Percentiles rank a stretch among this genome's conserved stretches.
These are phyloP conservation scores for Sporothrix mexicana DNA, from an alignment of 2,329 filamentous ascomycete genomes.

Conservation along the genomic window DNA sequence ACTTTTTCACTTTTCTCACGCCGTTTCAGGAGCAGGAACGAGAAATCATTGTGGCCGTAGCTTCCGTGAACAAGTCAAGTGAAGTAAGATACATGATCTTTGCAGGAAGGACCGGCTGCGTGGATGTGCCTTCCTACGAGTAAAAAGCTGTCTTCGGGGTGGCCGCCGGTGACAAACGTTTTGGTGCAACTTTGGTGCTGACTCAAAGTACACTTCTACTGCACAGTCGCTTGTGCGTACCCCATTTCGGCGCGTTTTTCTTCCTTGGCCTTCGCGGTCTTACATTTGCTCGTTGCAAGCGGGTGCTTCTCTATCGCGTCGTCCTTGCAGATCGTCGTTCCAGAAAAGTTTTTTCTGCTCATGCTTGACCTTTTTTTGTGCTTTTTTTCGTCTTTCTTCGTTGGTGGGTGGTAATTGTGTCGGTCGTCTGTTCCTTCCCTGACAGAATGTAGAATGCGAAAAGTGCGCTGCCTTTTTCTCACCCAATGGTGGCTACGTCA, in stretches of 20 bases:
- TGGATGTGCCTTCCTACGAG: background rate
- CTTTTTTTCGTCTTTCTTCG: background rate
- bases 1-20: slow-evolving; percentile 3
- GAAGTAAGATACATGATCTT: background rate
- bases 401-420: no score
- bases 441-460: no score
- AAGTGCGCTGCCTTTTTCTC: background rate
- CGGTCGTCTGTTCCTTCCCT: background rate
- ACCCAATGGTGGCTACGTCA: slow-evolving; percentile 1
- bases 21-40: slow-evolving; percentile 3
- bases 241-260: background rate
- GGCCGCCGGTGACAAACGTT: background rate
- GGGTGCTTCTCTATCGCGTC: background rate
- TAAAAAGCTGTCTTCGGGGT: background rate
- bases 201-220: background rate
- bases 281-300: background rate
- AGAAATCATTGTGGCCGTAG: background rate
- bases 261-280: background rate
- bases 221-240: slow-evolving; percentile 10
- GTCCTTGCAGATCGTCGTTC: slow-evolving; percentile 4
- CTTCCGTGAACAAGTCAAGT: background rate
- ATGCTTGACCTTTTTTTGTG: background rate
- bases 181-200: background rate
- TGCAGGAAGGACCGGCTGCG: background rate
- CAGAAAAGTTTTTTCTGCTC: background rate